phyloP scores from a whole-genome alignment of 2,329 filamentous ascomycete species.

The Colletotrichum godetiae region DNA sequence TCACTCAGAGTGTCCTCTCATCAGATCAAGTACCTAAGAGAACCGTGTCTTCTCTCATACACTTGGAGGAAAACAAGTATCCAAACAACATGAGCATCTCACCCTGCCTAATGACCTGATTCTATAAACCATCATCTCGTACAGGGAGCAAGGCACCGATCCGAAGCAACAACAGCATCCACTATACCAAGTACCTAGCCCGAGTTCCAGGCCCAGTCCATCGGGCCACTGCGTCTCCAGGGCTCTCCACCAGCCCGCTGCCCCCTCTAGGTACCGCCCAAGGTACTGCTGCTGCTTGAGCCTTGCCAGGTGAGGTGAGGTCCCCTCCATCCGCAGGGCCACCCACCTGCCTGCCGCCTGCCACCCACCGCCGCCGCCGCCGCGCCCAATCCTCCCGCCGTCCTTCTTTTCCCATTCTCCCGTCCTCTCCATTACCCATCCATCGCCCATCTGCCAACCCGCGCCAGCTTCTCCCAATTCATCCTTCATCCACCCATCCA shows the following conservation, averaged over 20 bases:
- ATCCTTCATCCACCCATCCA: constrained; percentile 14
- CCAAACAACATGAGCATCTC: background rate
- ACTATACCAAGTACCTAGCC: background rate
- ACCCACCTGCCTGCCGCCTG: background rate
- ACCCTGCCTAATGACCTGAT: background rate
- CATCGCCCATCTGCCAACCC: background rate
- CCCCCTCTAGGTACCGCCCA: background rate
- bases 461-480: background rate
- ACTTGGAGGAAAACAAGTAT: background rate
- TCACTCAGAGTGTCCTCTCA: background rate
- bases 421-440: background rate
- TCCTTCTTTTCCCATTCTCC: background rate
- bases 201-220: constrained; percentile 30
- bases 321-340: background rate
- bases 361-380: background rate
- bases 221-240: background rate
- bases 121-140: background rate
- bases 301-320: background rate
- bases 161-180: background rate
- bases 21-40: no score
- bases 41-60: background rate
- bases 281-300: background rate
- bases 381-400: background rate
- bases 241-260: background rate
- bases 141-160: background rate